These are phyloP conservation scores for Graphium sp. DNA, from an alignment of 2,329 filamentous ascomycete genomes.

Conservation along the genomic window DNA sequence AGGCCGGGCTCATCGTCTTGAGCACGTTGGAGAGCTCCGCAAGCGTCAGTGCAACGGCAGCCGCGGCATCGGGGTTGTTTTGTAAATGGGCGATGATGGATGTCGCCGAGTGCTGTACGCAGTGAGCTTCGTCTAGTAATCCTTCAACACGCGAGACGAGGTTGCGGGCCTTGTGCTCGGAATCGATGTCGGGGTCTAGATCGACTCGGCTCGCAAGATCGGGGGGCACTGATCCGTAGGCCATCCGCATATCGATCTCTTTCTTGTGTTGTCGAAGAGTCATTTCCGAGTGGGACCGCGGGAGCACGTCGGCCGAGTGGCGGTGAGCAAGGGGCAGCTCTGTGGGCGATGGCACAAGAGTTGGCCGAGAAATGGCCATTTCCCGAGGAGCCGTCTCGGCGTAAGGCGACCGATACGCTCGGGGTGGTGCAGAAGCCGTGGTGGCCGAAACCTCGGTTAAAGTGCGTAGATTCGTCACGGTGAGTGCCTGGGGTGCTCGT, in stretches of 20 bases:
- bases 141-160: conserved; percentile 61
- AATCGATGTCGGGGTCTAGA: conserved; percentile 30
- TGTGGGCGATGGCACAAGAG: conserved; percentile 15
- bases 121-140: conserved; percentile 75
- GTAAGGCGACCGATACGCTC: conserved; percentile 19
- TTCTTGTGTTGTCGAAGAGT: conserved; percentile 13
- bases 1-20: conserved; percentile 69
- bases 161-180: conserved; percentile 34
- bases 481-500: conserved; percentile 23
- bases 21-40: conserved; percentile 77
- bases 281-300: neutral
- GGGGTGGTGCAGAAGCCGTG: conserved; percentile 24
- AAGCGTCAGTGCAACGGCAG: conserved; percentile 80
- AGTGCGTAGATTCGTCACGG: conserved; percentile 32
- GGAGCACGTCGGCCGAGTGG: conserved; percentile 3
- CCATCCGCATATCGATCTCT: conserved; percentile 76
- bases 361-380: conserved; percentile 10
- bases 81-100: conserved; percentile 64
- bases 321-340: conserved; percentile 8
- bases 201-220: conserved; percentile 37
- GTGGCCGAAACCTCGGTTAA: conserved; percentile 34
- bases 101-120: conserved; percentile 68
- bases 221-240: conserved; percentile 70
- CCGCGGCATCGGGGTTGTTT: conserved; percentile 68
- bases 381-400: conserved; percentile 20